A percentile compares a stretch with the other conserved stretches of the same genome.
Evolutionary conservation across 306 rosid genomes (phyloP).

Genomic region (Medicago ruthenica): DNA sequence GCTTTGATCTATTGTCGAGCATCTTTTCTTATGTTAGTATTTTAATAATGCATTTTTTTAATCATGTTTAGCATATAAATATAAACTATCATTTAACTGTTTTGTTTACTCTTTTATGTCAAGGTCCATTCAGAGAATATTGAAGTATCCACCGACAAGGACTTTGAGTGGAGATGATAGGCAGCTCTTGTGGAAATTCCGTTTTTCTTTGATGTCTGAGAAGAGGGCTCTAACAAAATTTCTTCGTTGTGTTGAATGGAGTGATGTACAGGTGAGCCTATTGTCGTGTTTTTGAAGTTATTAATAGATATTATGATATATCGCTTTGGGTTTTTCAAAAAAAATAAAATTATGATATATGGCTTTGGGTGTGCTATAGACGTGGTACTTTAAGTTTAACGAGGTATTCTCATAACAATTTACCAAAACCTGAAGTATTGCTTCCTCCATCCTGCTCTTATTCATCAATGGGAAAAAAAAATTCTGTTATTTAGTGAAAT

Average conservation of each 20-base stretch:
- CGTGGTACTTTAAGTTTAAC: background rate
- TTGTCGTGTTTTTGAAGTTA: constrained; percentile 38
- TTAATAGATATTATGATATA: constrained; percentile 19
- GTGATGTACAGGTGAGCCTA: constrained; percentile 85
- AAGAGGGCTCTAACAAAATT: constrained; percentile 99
- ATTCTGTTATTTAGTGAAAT: constrained; percentile 20
- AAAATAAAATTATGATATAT: background rate
- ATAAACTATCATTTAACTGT: constrained; percentile 26
- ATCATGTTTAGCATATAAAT: constrained; percentile 12
- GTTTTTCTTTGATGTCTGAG: constrained; percentile 98
- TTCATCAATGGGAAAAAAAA: constrained; percentile 1
- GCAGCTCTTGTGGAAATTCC: constrained; percentile 97
- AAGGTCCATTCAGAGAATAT: constrained; percentile 88
- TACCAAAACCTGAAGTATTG: constrained; percentile 32
- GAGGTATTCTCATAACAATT: constrained; percentile 22
- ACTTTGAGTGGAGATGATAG: constrained; percentile 97
- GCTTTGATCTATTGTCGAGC: background rate
- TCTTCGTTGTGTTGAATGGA: constrained; percentile 98
- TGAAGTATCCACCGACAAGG: constrained; percentile 97
- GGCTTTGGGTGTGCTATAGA: constrained; percentile 25
- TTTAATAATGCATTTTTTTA: constrained; percentile 13
- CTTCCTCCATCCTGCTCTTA: constrained; percentile 23
- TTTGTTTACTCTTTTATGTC: constrained; percentile 42
- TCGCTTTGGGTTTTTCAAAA: constrained; percentile 4
- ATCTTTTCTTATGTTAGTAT: constrained; percentile 4